Evolutionary conservation across 305 asterid genomes (phyloP), one percentile per base, ranked within the genome.

Genomic region (Rubia peregrina): DNA sequence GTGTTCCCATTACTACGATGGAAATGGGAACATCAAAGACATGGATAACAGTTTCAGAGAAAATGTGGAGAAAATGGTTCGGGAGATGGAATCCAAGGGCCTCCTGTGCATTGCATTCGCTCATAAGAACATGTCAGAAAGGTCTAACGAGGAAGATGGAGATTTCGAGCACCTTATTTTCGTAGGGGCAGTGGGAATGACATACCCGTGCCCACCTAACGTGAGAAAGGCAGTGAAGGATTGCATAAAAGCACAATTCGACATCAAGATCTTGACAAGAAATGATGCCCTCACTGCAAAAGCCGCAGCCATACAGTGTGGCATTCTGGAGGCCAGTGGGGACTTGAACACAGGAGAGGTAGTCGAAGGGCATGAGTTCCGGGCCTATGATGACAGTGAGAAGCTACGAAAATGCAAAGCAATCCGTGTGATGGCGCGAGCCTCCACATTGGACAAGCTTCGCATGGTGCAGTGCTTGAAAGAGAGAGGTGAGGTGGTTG

Each of bases 401-500:
- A 75, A 68, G 36, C 8, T 46, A 33, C 68, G 70, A 30, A 70
- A 30, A n/a, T 67, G 42, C 66, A 53, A 9, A 3, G 56, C 3
- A 33, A 76, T 76, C 40, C 57, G 66, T 2, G 86, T 83, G 44
- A 64, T 83, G 69, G 83, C 83, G 16, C 61, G 78, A 51, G 76
- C 82, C 70, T 68, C 80, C 1, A 48, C 75, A 13, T 14, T 43
- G 7, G 82, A 75, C 69, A 80, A 75, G 55, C 49, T 21, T 19
- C 74, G 61, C 1, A 64, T 80, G 80, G 82, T 82, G 19, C 57
- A 51, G 66, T 59, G 75, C 82, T 64, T 82, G 74, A 77, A 70
- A 63, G n/a, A 67, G 48, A 74, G 40, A 41, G 82, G 85, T 7
- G 85, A 82, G 19, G 76, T 67, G 22, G 85, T 85, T 38, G 89